Percentiles rank a stretch among this genome's conserved stretches.
phyloP scores from a whole-genome alignment of 225 moss, liverwort and hornwort species.

The Physcomitrium patens region DNA sequence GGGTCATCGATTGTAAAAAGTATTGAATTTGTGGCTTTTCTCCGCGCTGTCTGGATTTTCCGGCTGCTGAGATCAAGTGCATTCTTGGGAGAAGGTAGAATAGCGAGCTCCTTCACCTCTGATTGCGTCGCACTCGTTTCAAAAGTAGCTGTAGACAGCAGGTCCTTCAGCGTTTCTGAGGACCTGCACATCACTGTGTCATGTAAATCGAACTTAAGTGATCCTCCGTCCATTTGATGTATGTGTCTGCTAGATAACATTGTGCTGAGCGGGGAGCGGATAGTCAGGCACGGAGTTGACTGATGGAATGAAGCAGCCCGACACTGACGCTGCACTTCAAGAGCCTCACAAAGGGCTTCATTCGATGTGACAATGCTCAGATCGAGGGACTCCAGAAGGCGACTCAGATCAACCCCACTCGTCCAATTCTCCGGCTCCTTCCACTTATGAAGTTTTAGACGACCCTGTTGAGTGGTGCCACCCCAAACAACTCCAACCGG shows the following conservation, averaged over 20 bases:
- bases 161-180: constrained; percentile 38
- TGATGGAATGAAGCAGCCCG: constrained; percentile 25
- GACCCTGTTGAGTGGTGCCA: constrained; percentile 56
- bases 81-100: constrained; percentile 11
- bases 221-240: constrained; percentile 29
- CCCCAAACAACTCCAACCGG: constrained; percentile 70
- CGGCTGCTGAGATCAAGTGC: constrained; percentile 19
- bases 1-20: constrained; percentile 43
- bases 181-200: constrained; percentile 6
- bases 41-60: constrained; percentile 13
- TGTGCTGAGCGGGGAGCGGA: constrained; percentile 36
- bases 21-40: constrained; percentile 13
- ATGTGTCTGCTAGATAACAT: constrained; percentile 30
- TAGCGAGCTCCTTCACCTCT: not conserved
- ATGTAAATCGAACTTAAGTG: constrained; percentile 32
- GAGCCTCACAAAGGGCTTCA: constrained; percentile 42
- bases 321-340: constrained; percentile 40
- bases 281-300: constrained; percentile 19
- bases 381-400: constrained; percentile 48
- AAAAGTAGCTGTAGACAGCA: constrained; percentile 31
- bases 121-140: not conserved
- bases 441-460: constrained; percentile 48
- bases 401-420: constrained; percentile 59
- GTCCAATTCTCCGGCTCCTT: constrained; percentile 61
- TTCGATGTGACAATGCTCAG: constrained; percentile 48